Evolutionary conservation across 176 grass and related monocot genomes (phyloP).

Genomic region (Carex cristatella): DNA sequence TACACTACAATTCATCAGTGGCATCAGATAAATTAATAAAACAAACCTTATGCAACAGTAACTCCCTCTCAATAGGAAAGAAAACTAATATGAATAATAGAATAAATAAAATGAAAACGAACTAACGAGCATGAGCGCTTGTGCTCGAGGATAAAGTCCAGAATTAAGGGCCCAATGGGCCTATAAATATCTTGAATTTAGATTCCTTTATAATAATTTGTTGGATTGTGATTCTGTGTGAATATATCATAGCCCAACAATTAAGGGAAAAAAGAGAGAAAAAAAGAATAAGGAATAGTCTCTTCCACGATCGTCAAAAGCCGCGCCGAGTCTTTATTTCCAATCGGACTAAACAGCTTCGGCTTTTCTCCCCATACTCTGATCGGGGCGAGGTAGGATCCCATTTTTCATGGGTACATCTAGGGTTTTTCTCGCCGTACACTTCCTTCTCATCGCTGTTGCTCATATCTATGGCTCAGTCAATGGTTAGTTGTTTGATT

Average conservation of each 20-base stretch:
- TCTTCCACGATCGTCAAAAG: neutral
- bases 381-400: neutral
- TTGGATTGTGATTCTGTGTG: neutral
- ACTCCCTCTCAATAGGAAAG: neutral
- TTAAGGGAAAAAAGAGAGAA: neutral
- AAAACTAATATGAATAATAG: conserved; percentile 14
- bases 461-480: neutral
- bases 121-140: neutral
- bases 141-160: neutral
- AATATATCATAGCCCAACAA: neutral
- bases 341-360: neutral
- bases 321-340: conserved; percentile 1
- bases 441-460: neutral
- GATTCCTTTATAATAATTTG: neutral
- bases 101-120: neutral
- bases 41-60: too few species aligned
- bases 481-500: conserved; percentile 17
- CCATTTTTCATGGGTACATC: neutral
- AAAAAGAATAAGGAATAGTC: neutral
- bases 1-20: too few species aligned
- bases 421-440: conserved; percentile 10
- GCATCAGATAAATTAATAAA: too few species aligned
- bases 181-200: neutral
- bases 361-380: neutral
- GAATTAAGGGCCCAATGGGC: neutral